Percentiles rank a stretch among this genome's conserved stretches.
Conservation (phyloP, 805 yeast species). For the Lachancea thermotolerans region DNA sequence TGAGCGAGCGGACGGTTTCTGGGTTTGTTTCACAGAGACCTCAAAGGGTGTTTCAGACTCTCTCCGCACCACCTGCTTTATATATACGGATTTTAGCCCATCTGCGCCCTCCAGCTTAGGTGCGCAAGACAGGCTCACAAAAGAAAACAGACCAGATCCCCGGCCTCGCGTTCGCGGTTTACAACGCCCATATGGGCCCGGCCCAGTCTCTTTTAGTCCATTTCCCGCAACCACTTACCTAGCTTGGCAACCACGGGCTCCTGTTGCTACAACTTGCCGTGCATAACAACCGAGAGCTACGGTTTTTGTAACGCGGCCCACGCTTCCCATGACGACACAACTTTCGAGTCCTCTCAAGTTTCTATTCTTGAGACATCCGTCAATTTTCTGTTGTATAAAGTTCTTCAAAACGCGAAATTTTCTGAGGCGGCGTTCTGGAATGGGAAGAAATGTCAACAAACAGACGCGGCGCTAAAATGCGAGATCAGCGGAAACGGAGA, state of each 20-base stretch:
- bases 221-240: background rate
- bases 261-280: background rate
- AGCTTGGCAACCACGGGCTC: background rate
- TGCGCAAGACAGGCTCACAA: too few relatives aligned
- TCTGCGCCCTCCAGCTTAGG: too few relatives aligned
- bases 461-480: too few relatives aligned
- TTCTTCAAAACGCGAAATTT: background rate
- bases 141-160: too few relatives aligned
- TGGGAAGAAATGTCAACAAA: too few relatives aligned
- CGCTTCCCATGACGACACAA: background rate
- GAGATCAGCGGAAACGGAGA: too few relatives aligned
- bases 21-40: background rate
- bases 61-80: background rate
- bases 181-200: background rate
- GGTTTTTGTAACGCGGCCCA: background rate
- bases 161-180: too few relatives aligned
- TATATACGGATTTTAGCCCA: background rate
- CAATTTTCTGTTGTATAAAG: background rate
- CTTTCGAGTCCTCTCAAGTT: background rate
- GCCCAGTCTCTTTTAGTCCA: background rate
- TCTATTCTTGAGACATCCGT: background rate
- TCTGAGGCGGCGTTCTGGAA: too few relatives aligned
- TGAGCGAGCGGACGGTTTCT: constrained; percentile 7
- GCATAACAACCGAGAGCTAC: background rate
- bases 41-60: background rate